phyloP scores from a whole-genome alignment of 352 stramenopile species.

The Phytophthora vignae region DNA sequence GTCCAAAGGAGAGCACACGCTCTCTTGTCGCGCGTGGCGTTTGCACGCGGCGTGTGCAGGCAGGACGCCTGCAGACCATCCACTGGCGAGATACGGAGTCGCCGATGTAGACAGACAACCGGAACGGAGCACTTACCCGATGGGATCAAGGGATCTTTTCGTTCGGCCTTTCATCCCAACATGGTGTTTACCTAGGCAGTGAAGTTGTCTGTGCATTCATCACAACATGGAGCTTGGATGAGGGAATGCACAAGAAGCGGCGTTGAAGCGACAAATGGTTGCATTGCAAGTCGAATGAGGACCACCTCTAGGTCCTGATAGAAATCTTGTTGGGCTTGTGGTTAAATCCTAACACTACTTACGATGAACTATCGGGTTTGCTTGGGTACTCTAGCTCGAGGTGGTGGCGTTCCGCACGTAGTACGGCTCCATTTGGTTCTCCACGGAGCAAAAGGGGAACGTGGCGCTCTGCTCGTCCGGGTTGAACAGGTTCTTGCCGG shows the following conservation, averaged over 20 bases:
- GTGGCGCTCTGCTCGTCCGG: conserved; percentile 27
- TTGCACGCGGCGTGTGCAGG: conserved; percentile 16
- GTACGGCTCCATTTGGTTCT: conserved; percentile 39
- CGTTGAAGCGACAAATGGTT: not conserved
- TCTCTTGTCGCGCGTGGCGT: conserved; percentile 27
- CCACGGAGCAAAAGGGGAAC: conserved; percentile 41
- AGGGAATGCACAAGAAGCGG: not conserved
- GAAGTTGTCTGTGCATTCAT: not conserved
- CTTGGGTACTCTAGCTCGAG: conserved; percentile 14
- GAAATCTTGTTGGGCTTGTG: conserved; percentile 27
- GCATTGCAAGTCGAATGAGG: conserved; percentile 1
- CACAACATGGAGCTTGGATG: conserved; percentile 11
- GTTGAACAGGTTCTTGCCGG: conserved; percentile 45
- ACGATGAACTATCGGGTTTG: conserved; percentile 33
- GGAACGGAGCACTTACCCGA: conserved; percentile 14
- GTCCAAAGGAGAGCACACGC: conserved; percentile 15
- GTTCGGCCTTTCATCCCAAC: conserved; percentile 15
- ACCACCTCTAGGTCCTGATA: conserved; percentile 18
- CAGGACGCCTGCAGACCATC: conserved; percentile 26
- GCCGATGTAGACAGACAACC: conserved; percentile 21
- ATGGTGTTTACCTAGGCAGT: conserved; percentile 9
- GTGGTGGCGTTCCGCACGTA: conserved; percentile 31
- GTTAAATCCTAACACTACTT: conserved; percentile 20
- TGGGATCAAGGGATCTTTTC: conserved; percentile 1
- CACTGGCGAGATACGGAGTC: conserved; percentile 33